These are phyloP conservation scores for Cutaneotrichosporon sp. DNA, from an alignment of 1,284 basidiomycete species.

Conservation along the genomic window DNA sequence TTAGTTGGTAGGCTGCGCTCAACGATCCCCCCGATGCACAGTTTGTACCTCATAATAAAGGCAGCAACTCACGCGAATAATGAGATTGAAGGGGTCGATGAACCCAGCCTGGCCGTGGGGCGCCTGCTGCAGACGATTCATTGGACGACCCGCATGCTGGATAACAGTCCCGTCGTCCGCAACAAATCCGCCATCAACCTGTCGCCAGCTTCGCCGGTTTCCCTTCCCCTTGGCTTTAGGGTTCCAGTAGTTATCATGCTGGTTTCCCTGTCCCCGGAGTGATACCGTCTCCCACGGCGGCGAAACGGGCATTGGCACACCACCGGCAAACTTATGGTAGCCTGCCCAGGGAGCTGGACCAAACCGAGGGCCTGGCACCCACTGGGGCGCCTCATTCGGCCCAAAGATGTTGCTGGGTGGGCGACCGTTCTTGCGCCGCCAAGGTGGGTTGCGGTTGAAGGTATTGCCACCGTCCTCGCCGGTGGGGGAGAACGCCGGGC, in stretches of 20 bases:
- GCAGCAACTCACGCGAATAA: slow-evolving; percentile 51
- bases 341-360: not conserved
- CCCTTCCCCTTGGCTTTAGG: not conserved
- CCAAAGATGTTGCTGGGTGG: not conserved
- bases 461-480: not conserved
- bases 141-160: slow-evolving; percentile 66
- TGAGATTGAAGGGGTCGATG: slow-evolving; percentile 86
- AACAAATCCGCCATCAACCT: slow-evolving; percentile 21
- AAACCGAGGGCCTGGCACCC: not conserved
- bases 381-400: not conserved
- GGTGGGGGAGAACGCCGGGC: not conserved
- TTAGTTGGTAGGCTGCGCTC: no score
- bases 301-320: not conserved
- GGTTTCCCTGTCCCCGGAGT: not conserved
- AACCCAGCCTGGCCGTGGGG: slow-evolving; percentile 66
- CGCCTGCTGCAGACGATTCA: slow-evolving; percentile 57
- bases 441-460: not conserved
- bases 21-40: no score
- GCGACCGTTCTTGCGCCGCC: not conserved
- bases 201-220: not conserved
- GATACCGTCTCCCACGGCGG: not conserved
- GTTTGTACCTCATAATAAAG: no score
- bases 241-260: not conserved
- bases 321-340: slow-evolving; percentile 5
- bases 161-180: slow-evolving; percentile 46